Conservation (phyloP, 2,329 filamentous ascomycete genomes). For the Diaporthe helianthi region DNA sequence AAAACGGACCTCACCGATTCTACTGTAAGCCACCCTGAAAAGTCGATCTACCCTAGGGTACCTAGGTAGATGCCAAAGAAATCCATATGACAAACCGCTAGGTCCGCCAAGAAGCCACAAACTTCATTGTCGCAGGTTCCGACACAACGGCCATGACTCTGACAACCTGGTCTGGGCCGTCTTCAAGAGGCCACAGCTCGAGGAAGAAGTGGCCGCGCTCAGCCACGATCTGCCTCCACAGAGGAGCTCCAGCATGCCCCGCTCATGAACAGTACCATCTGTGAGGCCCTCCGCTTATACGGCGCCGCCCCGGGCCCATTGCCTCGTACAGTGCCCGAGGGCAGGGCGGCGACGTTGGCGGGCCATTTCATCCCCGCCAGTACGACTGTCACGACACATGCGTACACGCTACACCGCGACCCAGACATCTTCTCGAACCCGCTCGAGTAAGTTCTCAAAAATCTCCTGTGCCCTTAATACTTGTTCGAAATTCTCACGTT, state of each 20-base stretch:
- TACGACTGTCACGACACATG: conserved; percentile 43
- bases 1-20: conserved; percentile 33
- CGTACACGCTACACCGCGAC: conserved; percentile 46
- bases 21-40: conserved; percentile 38
- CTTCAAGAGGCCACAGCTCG: conserved; percentile 33
- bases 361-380: conserved; percentile 44
- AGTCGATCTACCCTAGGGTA: background rate
- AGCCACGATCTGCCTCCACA: conserved; percentile 36
- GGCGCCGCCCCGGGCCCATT: conserved; percentile 42
- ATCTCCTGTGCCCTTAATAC: background rate
- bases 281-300: conserved; percentile 45
- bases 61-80: too few species aligned
- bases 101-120: conserved; percentile 42
- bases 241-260: conserved; percentile 41
- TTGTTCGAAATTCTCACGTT: background rate
- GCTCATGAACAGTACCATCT: conserved; percentile 44
- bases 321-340: conserved; percentile 40
- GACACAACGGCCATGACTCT: conserved; percentile 50
- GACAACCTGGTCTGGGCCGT: conserved; percentile 45
- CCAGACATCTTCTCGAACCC: conserved; percentile 4
- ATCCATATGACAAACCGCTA: background rate
- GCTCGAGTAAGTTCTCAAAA: background rate
- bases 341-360: conserved; percentile 39
- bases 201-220: conserved; percentile 38
- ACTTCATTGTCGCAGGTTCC: conserved; percentile 49